Percentiles rank a stretch among this genome's conserved stretches.
phyloP scores from a whole-genome alignment of 768 basidiomycete species.

The Mycena chlorophos region DNA sequence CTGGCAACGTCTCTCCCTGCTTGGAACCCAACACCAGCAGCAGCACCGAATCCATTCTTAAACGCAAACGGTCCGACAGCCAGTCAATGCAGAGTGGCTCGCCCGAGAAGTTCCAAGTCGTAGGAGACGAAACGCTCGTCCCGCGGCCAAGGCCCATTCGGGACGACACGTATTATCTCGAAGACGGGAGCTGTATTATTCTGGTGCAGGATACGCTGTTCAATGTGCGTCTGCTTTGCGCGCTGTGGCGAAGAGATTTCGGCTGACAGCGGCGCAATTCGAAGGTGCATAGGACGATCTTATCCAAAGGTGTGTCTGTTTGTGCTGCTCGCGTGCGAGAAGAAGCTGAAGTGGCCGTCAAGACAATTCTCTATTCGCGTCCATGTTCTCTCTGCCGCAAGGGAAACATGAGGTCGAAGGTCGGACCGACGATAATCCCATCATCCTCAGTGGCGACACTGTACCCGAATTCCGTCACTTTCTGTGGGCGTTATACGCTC shows the following conservation, averaged over 20 bases:
- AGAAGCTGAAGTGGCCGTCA: neutral
- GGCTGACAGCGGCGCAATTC: neutral
- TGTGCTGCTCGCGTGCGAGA: neutral
- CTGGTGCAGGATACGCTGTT: constrained; percentile 65
- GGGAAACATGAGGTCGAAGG: constrained; percentile 56
- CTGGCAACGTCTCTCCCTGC: neutral
- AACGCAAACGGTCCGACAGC: constrained; percentile 37
- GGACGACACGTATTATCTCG: constrained; percentile 62
- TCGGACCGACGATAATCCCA: constrained; percentile 61
- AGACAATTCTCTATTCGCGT: constrained; percentile 60
- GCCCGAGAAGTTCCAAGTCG: constrained; percentile 15
- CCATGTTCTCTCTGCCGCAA: constrained; percentile 70
- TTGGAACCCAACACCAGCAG: neutral
- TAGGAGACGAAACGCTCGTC: constrained; percentile 2
- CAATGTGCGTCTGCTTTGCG: constrained; percentile 47
- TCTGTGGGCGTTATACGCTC: constrained; percentile 74
- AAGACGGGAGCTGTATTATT: constrained; percentile 69
- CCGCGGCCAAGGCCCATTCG: constrained; percentile 25
- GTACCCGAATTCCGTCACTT: constrained; percentile 69
- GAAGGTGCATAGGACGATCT: constrained; percentile 62
- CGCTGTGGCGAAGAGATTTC: constrained; percentile 5
- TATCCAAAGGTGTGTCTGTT: constrained; percentile 44
- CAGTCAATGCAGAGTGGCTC: constrained; percentile 23
- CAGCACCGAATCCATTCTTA: constrained; percentile 42
- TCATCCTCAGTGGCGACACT: constrained; percentile 62